Percentiles rank a stretch among this genome's conserved stretches.
Conservation (phyloP, 2,329 filamentous ascomycete genomes). For the Aspergillus carbonarius region DNA sequence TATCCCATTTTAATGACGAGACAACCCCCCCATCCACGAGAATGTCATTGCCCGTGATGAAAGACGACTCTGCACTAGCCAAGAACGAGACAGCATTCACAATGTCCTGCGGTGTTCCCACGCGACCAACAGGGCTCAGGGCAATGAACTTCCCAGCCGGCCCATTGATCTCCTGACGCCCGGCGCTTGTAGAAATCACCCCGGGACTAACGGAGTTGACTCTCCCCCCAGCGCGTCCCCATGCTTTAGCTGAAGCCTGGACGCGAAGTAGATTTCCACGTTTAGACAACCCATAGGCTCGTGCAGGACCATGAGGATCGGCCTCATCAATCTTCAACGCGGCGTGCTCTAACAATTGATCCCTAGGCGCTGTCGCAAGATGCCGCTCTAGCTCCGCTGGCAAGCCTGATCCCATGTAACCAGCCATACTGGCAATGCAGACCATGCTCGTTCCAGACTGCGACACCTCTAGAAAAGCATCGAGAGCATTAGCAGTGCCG, state of each 20-base stretch:
- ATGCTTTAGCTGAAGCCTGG: conserved; percentile 4
- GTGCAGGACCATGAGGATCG: not conserved
- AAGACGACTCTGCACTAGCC: not conserved
- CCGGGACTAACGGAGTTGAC: conserved; percentile 12
- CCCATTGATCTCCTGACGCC: not conserved
- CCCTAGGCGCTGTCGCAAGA: conserved; percentile 1
- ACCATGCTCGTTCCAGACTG: not conserved
- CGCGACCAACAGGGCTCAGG: not conserved
- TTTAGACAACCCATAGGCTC: conserved; percentile 6
- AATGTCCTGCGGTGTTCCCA: conserved; percentile 1
- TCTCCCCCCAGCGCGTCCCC: conserved; percentile 3
- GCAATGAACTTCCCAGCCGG: not conserved
- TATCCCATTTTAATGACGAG: not conserved
- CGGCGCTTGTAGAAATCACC: conserved; percentile 1
- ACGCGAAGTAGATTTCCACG: conserved; percentile 11
- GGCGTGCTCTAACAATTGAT: not conserved
- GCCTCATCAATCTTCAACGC: not conserved
- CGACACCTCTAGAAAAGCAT: conserved; percentile 4
- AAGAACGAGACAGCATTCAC: conserved; percentile 5
- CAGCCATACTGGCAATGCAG: conserved; percentile 8
- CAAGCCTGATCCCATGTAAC: not conserved
- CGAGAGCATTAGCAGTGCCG: conserved; percentile 8
- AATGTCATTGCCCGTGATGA: not conserved
- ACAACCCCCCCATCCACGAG: conserved; percentile 1
- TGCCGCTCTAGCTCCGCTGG: conserved; percentile 3